Evolutionary conservation across 345 rosid species (phyloP).

Genomic region (Sonneratia alba): DNA sequence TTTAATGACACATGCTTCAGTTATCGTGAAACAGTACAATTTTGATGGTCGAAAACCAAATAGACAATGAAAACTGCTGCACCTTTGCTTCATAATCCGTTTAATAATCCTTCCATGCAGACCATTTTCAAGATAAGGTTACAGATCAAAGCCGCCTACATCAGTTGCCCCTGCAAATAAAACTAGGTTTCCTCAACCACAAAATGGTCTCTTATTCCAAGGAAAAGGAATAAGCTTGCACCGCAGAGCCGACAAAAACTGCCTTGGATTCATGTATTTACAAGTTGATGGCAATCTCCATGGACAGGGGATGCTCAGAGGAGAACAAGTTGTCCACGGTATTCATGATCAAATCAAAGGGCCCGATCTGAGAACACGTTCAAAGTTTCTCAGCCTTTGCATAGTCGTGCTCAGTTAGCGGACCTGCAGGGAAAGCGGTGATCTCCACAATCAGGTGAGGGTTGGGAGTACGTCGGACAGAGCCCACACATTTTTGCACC

Average conservation of each 20-base stretch:
- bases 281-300: constrained; percentile 14
- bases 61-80: no score
- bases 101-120: no score
- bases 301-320: neutral
- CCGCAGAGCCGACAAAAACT: neutral
- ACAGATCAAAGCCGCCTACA: no score
- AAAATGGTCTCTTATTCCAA: neutral
- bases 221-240: neutral
- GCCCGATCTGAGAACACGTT: constrained; percentile 68
- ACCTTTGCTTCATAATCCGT: no score
- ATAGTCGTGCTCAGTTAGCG: constrained; percentile 68
- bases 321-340: neutral
- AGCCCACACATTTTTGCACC: constrained; percentile 96
- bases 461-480: constrained; percentile 89
- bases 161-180: no score
- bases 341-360: constrained; percentile 38
- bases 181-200: neutral
- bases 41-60: no score
- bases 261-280: constrained; percentile 24
- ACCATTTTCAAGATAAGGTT: no score
- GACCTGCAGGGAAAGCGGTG: constrained; percentile 81
- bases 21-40: no score
- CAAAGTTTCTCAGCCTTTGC: constrained; percentile 87
- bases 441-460: constrained; percentile 79
- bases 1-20: no score